Evolutionary conservation across 139 green algal genomes (phyloP), one percentile per base, ranked within the genome.

Genomic region (Chlamydomonas eustigma): DNA sequence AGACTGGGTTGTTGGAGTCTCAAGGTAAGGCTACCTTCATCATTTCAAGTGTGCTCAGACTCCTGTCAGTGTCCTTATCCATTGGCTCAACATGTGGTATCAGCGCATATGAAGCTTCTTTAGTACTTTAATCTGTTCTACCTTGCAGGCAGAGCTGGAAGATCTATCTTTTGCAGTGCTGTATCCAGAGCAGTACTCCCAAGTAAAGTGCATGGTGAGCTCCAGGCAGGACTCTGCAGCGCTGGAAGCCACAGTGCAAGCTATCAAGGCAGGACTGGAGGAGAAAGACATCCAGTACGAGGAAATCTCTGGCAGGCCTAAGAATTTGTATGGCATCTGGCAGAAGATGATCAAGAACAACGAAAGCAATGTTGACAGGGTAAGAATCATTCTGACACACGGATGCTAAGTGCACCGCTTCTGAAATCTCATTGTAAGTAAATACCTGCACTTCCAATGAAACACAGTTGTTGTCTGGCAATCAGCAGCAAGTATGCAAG

Each of bases 251-350:
- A 87, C 81, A 24, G 78, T 87, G 37, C 71, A 73, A 36, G 37
- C 31, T 2, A 82, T 87, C 39, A 83, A 87, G 75, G 71, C 1
- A 28, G 65, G 39, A 4, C 64, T 87, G 51, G 75, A 84, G 2
- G 71, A 35, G 34, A 52, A 67, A 0, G 81, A 78, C 71, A 73
- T 90, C 2, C 12, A 64, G 37, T 85, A 87, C 31, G 81, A 89
- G 50, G 94, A 98, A 79, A 86, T 98, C 38, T 87, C 76, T 2
- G 94, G 93, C 3, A 88, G 94, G 5, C 89, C 91, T 28, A 98
- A 98, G 85, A 95, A 94, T 75, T 80, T 98, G 71, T 97, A 90
- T 64, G 91, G 89, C n/a, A 90, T 98, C 71, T 91, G 81, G 73
- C 75, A 77, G 1, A 98, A 98, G 81, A 94, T 98, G 88, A 1